Evolutionary conservation across 352 stramenopile species (phyloP), one percentile per base, ranked within the genome.

Genomic region (Globisporangium megalacanthum): DNA sequence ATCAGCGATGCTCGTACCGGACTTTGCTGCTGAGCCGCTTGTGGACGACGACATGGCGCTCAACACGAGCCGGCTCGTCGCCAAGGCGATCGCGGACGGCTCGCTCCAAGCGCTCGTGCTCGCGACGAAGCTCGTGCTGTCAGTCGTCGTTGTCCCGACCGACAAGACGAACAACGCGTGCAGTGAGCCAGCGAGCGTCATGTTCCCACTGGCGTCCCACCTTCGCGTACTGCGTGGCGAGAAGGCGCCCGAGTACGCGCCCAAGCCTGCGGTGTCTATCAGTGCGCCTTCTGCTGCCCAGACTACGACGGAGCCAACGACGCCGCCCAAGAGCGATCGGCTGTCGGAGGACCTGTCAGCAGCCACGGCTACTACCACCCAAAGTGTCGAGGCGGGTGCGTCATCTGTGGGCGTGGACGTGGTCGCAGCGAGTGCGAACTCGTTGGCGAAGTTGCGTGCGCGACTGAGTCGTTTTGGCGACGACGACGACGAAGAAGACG

Each of bases 21-120:
- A 95, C 55, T 72, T 95, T 57, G 66, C 69, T 1, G 70, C 80
- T 1, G 74, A 84, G 5, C 75, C 75, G 3, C 61, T 95, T 11
- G 54, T 64, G 1, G 49, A 63, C 0, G 76, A 83, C 37, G 82
- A 88, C 10, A 81, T 79, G 65, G 75, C 72, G 48, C 22, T 75
- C 1, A 89, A 95, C 58, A 71, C 88, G 29, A 75, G 78, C 50
- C 70, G 78, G 1, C 94, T 95, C 65, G 76, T 95, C 8, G 82
- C 82, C 0, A 76, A 75, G 41, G 86, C 78, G 20, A 81, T 94
- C 47, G 80, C 80, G 0, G 86, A 95, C 50, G 82, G 78, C 31
- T 89, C 82, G 6, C 60, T 92, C 31, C 86, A 93, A 52, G 82
- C 68, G 6, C 63, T 94, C 8, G 70, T 93, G 58, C 73, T 95